Evolutionary conservation across 2,329 filamentous ascomycete genomes (phyloP), one percentile per base, ranked within the genome.

Genomic region (Dactylellina cionopaga): DNA sequence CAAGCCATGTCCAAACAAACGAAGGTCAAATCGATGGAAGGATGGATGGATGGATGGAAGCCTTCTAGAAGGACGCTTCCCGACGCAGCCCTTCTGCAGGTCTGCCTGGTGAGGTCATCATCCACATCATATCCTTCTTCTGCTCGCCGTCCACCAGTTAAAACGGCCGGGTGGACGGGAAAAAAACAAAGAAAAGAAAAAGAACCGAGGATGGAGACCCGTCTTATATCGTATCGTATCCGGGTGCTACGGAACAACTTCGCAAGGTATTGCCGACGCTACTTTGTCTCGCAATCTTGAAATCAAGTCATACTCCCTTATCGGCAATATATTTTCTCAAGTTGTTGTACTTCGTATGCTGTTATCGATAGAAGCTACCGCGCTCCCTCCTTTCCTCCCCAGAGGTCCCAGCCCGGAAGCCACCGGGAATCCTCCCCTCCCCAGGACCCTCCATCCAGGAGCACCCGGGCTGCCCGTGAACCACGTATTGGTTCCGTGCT

Each of bases 41-140:
- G n/a, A n/a, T n/a, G n/a, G n/a, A n/a, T 22, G 35, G 22, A 37
- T 22, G 37, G 13, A 6, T 39, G 47, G 64, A 69, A 60, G 37
- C 54, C 64, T 69, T 69, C 64, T 69, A 69, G 64, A 69, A 69
- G 46, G 54, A 44, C 54, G 27, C 44, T 43, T n/a, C 31, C 37
- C 46, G 37, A 60, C 37, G 29, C 54, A 52, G 19, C 15, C 13
- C 22, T 35, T n/a, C n/a, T n/a, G n/a, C n/a, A n/a, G n/a, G n/a
- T n/a, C 51, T 68, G 63, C 44, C 41, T n/a, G 64, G 46, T 69
- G 64, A 69, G 64, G 64, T 69, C 64, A 69, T 60, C 29, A 6
- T 27, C 25, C 33, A 25, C 19, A 22, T 13, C 11, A 22, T 9
- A 22, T 33, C 37, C 15, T 2, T n/a, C 13, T 17, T 29, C 13